phyloP scores from a whole-genome alignment of 1,284 basidiomycete species.

The Fomitopsis palustris region DNA sequence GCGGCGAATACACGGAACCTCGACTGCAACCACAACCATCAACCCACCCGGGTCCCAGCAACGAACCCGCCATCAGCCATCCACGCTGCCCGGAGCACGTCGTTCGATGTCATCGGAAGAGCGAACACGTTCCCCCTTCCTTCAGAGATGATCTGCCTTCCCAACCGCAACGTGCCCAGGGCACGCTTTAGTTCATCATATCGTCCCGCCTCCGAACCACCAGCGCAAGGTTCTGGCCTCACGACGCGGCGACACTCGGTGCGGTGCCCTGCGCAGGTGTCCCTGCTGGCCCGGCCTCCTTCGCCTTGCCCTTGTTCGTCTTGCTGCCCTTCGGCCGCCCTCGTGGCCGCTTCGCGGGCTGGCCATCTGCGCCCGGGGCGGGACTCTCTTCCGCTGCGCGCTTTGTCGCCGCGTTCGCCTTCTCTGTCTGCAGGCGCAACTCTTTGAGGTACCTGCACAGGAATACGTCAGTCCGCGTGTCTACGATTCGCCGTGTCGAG shows the following conservation, averaged over 20 bases:
- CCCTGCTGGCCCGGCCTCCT: conserved; percentile 9
- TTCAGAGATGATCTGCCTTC: not conserved
- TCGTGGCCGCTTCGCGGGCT: conserved; percentile 37
- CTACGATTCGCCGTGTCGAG: not conserved
- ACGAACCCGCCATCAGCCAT: not conserved
- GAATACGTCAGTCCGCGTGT: not conserved
- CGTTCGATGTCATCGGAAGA: not conserved
- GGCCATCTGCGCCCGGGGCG: conserved; percentile 20
- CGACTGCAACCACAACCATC: not conserved
- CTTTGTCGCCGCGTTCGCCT: conserved; percentile 18
- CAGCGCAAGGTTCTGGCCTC: not conserved
- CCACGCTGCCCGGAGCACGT: not conserved
- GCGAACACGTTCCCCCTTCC: not conserved
- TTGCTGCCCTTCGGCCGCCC: conserved; percentile 45
- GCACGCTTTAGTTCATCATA: too few relatives aligned
- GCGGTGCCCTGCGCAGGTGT: conserved; percentile 4
- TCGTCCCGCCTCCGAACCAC: too few relatives aligned
- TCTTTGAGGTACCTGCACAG: conserved; percentile 34
- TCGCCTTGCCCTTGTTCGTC: conserved; percentile 30
- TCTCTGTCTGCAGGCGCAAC: conserved; percentile 30
- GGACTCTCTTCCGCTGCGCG: conserved; percentile 26
- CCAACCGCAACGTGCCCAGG: too few relatives aligned
- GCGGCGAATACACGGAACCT: not conserved
- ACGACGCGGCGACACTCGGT: not conserved
- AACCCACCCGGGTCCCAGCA: not conserved